Evolutionary conservation across 202 grass and related monocot species (phyloP).

Genomic region (Setaria italica): DNA sequence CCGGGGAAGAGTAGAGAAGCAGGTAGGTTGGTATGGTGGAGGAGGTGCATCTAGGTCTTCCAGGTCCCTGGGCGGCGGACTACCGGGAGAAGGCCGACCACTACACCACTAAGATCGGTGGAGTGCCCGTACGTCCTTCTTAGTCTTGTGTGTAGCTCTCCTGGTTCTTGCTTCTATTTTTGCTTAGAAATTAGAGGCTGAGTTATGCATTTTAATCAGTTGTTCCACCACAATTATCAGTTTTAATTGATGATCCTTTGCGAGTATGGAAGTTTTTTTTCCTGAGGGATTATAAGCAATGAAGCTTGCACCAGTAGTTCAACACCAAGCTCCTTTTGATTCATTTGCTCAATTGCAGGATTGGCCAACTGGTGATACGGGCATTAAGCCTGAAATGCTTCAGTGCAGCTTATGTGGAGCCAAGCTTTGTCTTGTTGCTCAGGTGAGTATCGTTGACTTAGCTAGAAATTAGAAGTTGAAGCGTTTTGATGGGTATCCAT

Average conservation of each 20-base stretch:
- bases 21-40: conserved; percentile 43
- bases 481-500: not conserved
- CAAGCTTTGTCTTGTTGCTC: conserved; percentile 76
- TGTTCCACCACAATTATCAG: not conserved
- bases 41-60: conserved; percentile 73
- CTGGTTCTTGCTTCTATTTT: conserved; percentile 8
- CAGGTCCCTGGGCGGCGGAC: conserved; percentile 81
- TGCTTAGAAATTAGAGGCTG: not conserved
- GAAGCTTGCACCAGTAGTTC: not conserved
- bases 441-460: conserved; percentile 54
- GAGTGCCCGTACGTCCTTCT: conserved; percentile 57
- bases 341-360: conserved; percentile 55
- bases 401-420: conserved; percentile 67
- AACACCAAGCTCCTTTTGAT: not conserved
- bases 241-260: not conserved
- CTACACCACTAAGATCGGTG: conserved; percentile 95
- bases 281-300: not conserved
- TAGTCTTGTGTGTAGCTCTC: not conserved
- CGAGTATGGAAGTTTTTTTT: not conserved
- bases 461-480: conserved; percentile 9
- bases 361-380: conserved; percentile 63
- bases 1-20: not conserved
- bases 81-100: conserved; percentile 83
- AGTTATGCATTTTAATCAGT: not conserved
- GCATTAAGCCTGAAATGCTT: conserved; percentile 50